Evolutionary conservation across 2,329 filamentous ascomycete species (phyloP), one percentile per base, ranked within the genome.

Genomic region (Bipolaris bicolor): DNA sequence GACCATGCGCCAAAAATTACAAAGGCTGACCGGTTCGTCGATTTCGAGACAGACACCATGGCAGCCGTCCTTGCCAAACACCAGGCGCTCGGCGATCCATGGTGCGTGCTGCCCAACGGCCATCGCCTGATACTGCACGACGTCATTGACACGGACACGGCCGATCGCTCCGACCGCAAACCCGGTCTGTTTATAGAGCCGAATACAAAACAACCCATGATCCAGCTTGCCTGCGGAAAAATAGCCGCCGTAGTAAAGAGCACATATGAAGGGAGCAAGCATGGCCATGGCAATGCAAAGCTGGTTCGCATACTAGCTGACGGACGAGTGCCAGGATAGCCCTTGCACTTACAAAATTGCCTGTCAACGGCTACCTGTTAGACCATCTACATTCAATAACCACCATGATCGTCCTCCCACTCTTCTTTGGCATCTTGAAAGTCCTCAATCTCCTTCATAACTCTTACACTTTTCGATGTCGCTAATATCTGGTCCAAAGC

Each of bases 1-100:
- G 65, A 54, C 53, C 84, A 89, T 67, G 94, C 94, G 1, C 85
- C 86, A 1, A 97, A 97, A 71, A 85, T 97, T 58, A 85, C 77
- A 1, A 84, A 88, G 53, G 76, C 81, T 5, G 86, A 94, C 65
- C 78, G 81, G 1, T 83, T 86, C 57, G 76, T 96, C 7, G 77
- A 87, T 59, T 91, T 88, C 83, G 44, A 63, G 0, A 74, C 68
- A 3, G 86, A 85, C 81, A 78, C 78, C 0, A 77, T 81, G n/a
- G 75, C 79, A 3, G 81, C 85, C 1, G 82, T 93, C 15, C 70
- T 78, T 5, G 80, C 83, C 5, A 81, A 84, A 5, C 78, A 84
- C 49, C 81, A 83, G 7, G 87, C 88, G 0, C 78, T 94, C 13
- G 88, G 87, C 0, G 79, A 85, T 4, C 73, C 91, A 5, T 96